These are phyloP conservation scores for Syncephalastrum sp. DNA, from an alignment of 371 early-diverging fungal species.

Conservation along the genomic window DNA sequence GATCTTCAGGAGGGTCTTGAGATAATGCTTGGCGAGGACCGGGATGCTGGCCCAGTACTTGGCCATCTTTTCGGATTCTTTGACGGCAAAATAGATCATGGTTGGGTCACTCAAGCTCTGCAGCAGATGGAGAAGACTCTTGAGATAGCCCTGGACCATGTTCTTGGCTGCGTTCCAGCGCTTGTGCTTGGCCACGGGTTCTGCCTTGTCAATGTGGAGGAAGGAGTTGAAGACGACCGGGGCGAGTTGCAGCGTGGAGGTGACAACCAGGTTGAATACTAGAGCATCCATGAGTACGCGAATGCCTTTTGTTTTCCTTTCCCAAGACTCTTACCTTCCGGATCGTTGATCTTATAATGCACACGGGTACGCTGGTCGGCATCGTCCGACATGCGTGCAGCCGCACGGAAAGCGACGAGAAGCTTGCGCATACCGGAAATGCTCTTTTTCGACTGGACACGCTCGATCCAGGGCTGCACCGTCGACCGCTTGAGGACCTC, in stretches of 20 bases:
- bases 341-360: slow-evolving; percentile 68
- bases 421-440: slow-evolving; percentile 60
- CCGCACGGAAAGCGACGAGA: slow-evolving; percentile 81
- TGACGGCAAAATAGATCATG: slow-evolving; percentile 79
- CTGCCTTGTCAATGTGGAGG: slow-evolving; percentile 45
- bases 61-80: slow-evolving; percentile 74
- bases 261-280: slow-evolving; percentile 82
- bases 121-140: slow-evolving; percentile 68
- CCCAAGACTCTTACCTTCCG: slow-evolving; percentile 32
- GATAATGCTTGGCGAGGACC: slow-evolving; percentile 72
- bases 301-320: no score
- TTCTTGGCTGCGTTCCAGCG: slow-evolving; percentile 75
- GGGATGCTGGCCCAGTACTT: slow-evolving; percentile 82
- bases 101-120: slow-evolving; percentile 75
- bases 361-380: slow-evolving; percentile 42
- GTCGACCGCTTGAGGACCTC: slow-evolving; percentile 65
- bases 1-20: slow-evolving; percentile 62
- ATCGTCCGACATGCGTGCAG: slow-evolving; percentile 77
- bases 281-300: background rate
- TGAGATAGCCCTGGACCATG: slow-evolving; percentile 78
- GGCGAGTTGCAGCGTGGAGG: slow-evolving; percentile 55
- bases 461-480: slow-evolving; percentile 71
- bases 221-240: slow-evolving; percentile 60
- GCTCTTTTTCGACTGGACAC: slow-evolving; percentile 41
- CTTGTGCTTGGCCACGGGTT: slow-evolving; percentile 31